Conservation (phyloP, 176 grass and related monocot species). For the Alopecurus myosuroides region DNA sequence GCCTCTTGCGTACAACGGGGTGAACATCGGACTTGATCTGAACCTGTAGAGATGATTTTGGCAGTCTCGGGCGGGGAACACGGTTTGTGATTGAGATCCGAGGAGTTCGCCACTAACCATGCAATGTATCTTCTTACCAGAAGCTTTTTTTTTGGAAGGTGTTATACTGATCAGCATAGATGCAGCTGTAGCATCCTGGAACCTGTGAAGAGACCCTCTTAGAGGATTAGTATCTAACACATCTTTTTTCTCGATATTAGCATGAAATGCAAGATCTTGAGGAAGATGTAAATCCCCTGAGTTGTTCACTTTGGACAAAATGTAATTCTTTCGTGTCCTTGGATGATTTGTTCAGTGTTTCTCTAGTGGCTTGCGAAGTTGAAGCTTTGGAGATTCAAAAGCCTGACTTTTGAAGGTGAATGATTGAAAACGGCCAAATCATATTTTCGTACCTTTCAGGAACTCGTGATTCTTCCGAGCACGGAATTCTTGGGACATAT, state of each 20-base stretch:
- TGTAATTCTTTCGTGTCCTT: background rate
- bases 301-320: constrained; percentile 5
- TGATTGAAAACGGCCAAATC: background rate
- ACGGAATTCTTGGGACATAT: background rate
- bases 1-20: constrained; percentile 75
- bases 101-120: constrained; percentile 18
- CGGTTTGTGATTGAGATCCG: background rate
- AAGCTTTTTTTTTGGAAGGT: background rate
- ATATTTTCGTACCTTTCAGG: background rate
- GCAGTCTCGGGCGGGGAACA: background rate
- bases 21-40: constrained; percentile 67
- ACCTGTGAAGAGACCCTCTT: constrained; percentile 2
- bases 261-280: background rate
- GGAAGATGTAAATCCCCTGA: background rate
- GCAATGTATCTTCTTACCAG: background rate
- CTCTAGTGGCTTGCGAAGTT: background rate
- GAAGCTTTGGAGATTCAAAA: background rate
- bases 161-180: background rate
- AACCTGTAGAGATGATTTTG: constrained; percentile 34
- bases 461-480: background rate
- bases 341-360: background rate
- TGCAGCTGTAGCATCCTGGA: background rate
- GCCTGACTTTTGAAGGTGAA: background rate
- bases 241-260: background rate
- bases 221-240: background rate